A percentile compares a stretch with the other conserved stretches of the same genome.
Evolutionary conservation across 768 basidiomycete genomes (phyloP).

Genomic region (Mycena vitilis): DNA sequence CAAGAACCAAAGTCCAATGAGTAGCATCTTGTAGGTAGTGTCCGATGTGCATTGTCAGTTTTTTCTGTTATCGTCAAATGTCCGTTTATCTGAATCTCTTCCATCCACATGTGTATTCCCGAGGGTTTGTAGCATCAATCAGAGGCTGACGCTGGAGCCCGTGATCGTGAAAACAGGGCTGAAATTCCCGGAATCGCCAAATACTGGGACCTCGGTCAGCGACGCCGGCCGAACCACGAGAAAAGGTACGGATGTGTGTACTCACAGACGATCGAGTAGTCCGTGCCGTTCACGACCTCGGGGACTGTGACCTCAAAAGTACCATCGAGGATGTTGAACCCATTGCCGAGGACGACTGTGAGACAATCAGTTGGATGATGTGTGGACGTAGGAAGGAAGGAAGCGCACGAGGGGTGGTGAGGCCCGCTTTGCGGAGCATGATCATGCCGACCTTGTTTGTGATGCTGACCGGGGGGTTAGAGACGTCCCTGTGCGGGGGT

Average conservation of each 20-base stretch:
- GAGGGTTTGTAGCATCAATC: too few relatives aligned
- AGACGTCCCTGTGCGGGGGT: constrained; percentile 44
- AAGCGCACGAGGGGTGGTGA: constrained; percentile 42
- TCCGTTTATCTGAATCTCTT: background rate
- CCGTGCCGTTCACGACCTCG: constrained; percentile 38
- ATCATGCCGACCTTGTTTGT: constrained; percentile 46
- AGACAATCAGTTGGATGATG: background rate
- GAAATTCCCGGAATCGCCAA: constrained; percentile 52
- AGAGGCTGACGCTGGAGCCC: background rate
- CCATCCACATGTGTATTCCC: too few relatives aligned
- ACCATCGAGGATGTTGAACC: constrained; percentile 46
- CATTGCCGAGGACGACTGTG: constrained; percentile 41
- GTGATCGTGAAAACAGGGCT: constrained; percentile 47
- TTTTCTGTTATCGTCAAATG: background rate
- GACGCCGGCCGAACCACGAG: too few relatives aligned
- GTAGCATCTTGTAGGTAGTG: background rate
- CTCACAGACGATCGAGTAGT: constrained; percentile 46
- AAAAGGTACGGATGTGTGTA: background rate
- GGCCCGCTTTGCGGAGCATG: constrained; percentile 40
- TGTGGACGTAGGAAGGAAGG: too few relatives aligned
- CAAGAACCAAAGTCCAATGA: background rate
- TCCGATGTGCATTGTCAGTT: background rate
- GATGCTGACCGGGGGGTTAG: constrained; percentile 42
- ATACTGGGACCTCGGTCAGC: constrained; percentile 38
- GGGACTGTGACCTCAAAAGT: constrained; percentile 42